Base-by-base conservation (phyloP, 768 basidiomycete species). In the Boletus tomentosulus region DNA sequence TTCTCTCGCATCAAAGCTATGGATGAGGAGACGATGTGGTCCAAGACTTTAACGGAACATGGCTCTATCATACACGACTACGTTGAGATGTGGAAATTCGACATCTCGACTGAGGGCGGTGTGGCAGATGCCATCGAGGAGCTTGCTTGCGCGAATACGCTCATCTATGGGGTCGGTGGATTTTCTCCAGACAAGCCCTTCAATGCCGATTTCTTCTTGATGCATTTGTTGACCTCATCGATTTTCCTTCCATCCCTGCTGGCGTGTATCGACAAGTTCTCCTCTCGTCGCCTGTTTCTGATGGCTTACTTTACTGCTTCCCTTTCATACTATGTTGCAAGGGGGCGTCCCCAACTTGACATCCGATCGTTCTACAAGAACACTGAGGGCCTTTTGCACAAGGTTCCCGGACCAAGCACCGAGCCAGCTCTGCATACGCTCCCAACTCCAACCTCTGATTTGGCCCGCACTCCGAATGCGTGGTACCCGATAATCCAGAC, bases 181-280 rank as follows among this genome's bases (percentile, higher is more conserved):
- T 81, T 74, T 70, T 63, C 73, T 10, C 53, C 19, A 57, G 66
- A 50, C 72, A 78, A 56, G 71, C 67, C 44, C 78, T 85, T 86
- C 72, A 79, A 78, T 34, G 82, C 81, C 1, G 83, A 88, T 59
- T 88, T 89, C 71, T 80, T 82, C 71, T 57, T 86, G 19, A 82
- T 85, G 78, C 87, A 89, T 61, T 71, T 88, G 5, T 77, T 87
- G 37, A 90, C 87, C 0, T 86, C 85, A 4, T 74, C 80, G 4
- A 61, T 86, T 22, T 86, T 87, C 73, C 62, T 86, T 27, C 74
- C 81, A 0, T 78, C 84, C 1, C 53, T 83, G 41, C 59, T 77
- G 33, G 73, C 73, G 0, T 59, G 59, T 33, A 66, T 81, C 47
- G 58, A 50, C 58, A 62, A 57, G 48, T 59, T 50, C 19, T 61